Evolutionary conservation across 192 early-diverging fungal genomes (phyloP), one percentile per base, ranked within the genome.

Genomic region (Backusella psychrophila): DNA sequence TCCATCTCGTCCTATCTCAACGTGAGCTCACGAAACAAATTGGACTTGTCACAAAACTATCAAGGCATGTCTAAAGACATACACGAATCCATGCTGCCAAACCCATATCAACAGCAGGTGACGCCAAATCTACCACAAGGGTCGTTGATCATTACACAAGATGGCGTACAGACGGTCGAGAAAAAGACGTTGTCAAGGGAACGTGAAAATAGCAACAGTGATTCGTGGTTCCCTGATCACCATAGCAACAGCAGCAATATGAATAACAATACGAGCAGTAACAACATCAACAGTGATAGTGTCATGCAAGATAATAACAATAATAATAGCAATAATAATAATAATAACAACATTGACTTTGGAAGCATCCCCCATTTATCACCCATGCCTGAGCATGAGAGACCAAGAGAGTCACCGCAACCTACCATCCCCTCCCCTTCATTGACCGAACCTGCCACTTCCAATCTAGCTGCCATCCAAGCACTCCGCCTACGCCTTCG

Each of bases 401-500:
- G 26, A 33, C 29, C 44, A 17, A 49, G 46, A 19, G 46, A 49
- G 17, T 17, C 23, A 34, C 29, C 70, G 6, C 21, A 70, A n/a
- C 17, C 70, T 1, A 29, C 26, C 0, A 26, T 49, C 49, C 42
- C 44, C 31, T 31, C 35, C 4, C 66, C 66, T 17, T 33, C 66
- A n/a, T 31, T 33, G 1, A 8, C 26, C 3, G 70, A 71, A 49
- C 44, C 70, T 19, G 39, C 39, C 15, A 67, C 59, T 0, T 75
- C 74, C 2, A 74, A 75, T 39, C 6, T 81, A 0, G 80, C 76
- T 19, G 80, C 80, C 2, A 72, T 75, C 59, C 80, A 81, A 75
- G 41, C 73, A n/a, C 52, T 81, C 5, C 76, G 76, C 14, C 52
- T 81, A 21, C 38, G 77, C 8, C 35, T 81, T n/a, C 66, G 73